Base-by-base conservation (phyloP, 176 grass and related monocot species). In the Luzula sylvatica region DNA sequence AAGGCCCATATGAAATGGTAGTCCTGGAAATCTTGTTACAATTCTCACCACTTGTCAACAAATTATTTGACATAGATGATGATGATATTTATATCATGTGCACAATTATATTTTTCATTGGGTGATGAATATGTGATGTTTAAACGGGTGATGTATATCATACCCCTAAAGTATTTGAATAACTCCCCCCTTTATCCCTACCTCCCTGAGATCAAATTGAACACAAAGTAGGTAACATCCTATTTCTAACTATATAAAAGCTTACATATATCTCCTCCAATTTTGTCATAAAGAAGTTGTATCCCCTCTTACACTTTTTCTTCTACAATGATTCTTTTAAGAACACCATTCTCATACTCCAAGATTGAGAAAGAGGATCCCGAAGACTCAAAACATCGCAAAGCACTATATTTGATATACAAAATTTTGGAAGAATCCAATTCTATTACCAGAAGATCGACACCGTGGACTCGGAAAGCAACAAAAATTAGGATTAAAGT, bases 361-460 rank as follows among this genome's bases (percentile, higher is more conserved):
- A 84, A 72, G 60, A 46, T 35, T 35, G 30, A 35, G 30, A 35
- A 35, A 35, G 1, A 35, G 47, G 69, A 83, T 46, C 51, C 76
- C 15, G 76, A 78, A 0, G 83, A 87, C 55, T 67, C 57, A 21
- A 39, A 51, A 38, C 79, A 77, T 55, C 42, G 58, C 27, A 77
- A 60, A 69, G 83, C 79, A 53, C 83, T 72, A 70, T 74, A 78
- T 66, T 57, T 87, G 69, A 88, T 95, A 61, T 49, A 78, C 39
- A 95, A 84, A 67, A 64, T 80, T 27, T 64, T 94, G 21, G 72
- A 81, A 38, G 55, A 58, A 44, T 58, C 57, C n/a, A 30, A 50
- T 20, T 15, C 20, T 11, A 8, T 26, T 20, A 60, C 25, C 8
- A 61, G 29, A 40, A 46, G 57, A 53, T 55, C 42, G n/a, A 45